Evolutionary conservation across 805 yeast species (phyloP).

Genomic region (Kuraishia molischiana): DNA sequence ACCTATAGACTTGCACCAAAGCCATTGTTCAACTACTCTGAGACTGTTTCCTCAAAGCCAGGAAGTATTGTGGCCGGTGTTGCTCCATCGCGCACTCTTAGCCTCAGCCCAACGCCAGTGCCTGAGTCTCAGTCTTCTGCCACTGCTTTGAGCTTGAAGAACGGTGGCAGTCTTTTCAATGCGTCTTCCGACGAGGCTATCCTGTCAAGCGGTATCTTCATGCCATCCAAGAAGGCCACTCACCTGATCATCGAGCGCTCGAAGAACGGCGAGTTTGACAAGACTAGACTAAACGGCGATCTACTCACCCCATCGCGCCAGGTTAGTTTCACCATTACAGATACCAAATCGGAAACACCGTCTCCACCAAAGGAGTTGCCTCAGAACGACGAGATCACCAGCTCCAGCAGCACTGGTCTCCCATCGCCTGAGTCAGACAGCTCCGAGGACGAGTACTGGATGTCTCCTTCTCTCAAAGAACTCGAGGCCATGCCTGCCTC

Average conservation of each 20-base stretch:
- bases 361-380: neutral
- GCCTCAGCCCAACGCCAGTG: constrained; percentile 1
- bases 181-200: constrained; percentile 57
- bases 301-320: constrained; percentile 17
- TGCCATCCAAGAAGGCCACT: constrained; percentile 47
- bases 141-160: constrained; percentile 3
- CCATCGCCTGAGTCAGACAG: constrained; percentile 2
- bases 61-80: constrained; percentile 13
- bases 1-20: constrained; percentile 61
- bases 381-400: neutral
- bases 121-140: no score
- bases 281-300: constrained; percentile 3
- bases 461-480: constrained; percentile 63
- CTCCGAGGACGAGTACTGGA: constrained; percentile 76
- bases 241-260: constrained; percentile 38
- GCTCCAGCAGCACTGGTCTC: neutral
- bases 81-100: constrained; percentile 14
- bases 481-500: constrained; percentile 48
- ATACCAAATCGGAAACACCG: neutral
- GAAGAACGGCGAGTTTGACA: constrained; percentile 5
- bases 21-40: constrained; percentile 32
- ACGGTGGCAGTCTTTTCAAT: constrained; percentile 22
- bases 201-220: constrained; percentile 59
- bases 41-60: constrained; percentile 10
- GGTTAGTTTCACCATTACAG: constrained; percentile 20